These are phyloP conservation scores for Quercus variabilis DNA, from an alignment of 306 rosid species.

Conservation along the genomic window DNA sequence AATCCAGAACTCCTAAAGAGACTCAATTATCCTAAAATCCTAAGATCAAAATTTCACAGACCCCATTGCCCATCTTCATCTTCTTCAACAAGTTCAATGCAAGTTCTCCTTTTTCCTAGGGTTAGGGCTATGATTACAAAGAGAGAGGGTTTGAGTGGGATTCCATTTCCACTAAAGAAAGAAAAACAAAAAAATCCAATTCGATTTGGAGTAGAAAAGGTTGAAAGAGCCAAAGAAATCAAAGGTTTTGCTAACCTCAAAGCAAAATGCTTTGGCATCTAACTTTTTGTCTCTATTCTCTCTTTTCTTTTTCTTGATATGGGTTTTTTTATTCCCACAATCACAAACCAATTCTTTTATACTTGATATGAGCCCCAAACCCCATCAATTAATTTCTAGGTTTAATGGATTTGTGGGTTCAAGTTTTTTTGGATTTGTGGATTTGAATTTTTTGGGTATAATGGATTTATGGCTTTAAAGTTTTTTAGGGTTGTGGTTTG, in stretches of 20 bases:
- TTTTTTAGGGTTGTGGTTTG: no score
- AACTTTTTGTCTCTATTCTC: not conserved
- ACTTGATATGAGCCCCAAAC: constrained; percentile 74
- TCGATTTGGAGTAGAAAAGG: not conserved
- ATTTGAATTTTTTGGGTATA: no score
- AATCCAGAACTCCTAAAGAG: no score
- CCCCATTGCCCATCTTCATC: no score
- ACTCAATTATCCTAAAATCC: no score
- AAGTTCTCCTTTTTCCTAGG: no score
- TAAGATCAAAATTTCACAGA: no score
- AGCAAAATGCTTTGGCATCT: constrained; percentile 40
- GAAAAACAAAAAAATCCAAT: not conserved
- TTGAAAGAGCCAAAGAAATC: constrained; percentile 14
- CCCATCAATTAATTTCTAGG: no score
- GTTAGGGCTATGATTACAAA: constrained; percentile 60
- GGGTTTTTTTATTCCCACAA: constrained; percentile 22
- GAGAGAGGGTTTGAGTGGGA: constrained; percentile 86
- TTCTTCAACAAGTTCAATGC: no score
- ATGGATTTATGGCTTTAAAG: no score
- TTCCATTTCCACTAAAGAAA: not conserved
- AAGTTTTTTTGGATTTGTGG: no score
- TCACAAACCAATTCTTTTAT: constrained; percentile 47
- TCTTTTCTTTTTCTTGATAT: not conserved
- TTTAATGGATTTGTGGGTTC: no score
- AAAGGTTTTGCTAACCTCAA: constrained; percentile 34